phyloP scores from a whole-genome alignment of 257 asterid species.

The Eucommia ulmoides region DNA sequence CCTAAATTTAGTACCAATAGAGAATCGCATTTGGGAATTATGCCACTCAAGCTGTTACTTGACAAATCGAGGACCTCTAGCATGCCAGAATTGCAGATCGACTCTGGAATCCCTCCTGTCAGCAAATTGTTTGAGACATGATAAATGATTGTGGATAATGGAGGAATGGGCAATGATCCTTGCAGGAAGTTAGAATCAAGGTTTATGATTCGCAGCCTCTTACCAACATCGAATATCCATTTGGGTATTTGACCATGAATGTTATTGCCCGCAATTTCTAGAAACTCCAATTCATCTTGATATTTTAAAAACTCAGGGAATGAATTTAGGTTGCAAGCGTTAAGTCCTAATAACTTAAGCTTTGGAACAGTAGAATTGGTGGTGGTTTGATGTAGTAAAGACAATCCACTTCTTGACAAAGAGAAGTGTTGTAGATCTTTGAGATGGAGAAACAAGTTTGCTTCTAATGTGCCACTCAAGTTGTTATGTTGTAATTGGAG shows the following conservation, averaged over 20 bases:
- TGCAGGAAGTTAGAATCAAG: slow-evolving; percentile 7
- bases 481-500: slow-evolving; percentile 24
- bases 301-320: slow-evolving; percentile 20
- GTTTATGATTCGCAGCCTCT: slow-evolving; percentile 14
- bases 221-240: slow-evolving; percentile 35
- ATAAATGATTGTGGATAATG: slow-evolving; percentile 1
- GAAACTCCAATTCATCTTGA: neutral
- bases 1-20: too few species aligned
- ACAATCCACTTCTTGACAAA: too few species aligned
- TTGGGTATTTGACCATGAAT: slow-evolving; percentile 36
- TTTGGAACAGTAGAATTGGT: slow-evolving; percentile 1
- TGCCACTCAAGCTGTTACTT: slow-evolving; percentile 24
- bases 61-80: slow-evolving; percentile 43
- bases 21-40: slow-evolving; percentile 26
- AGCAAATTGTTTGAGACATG: slow-evolving; percentile 6
- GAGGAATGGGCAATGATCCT: neutral
- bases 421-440: too few species aligned
- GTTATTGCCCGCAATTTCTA: slow-evolving; percentile 34
- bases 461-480: too few species aligned
- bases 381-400: slow-evolving; percentile 5
- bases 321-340: slow-evolving; percentile 16
- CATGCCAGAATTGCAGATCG: slow-evolving; percentile 19
- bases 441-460: too few species aligned
- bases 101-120: slow-evolving; percentile 26
- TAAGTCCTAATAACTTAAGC: slow-evolving; percentile 6